A percentile compares a stretch with the other conserved stretches of the same genome.
Evolutionary conservation across 257 asterid genomes (phyloP).

Genomic region (Echium plantagineum): DNA sequence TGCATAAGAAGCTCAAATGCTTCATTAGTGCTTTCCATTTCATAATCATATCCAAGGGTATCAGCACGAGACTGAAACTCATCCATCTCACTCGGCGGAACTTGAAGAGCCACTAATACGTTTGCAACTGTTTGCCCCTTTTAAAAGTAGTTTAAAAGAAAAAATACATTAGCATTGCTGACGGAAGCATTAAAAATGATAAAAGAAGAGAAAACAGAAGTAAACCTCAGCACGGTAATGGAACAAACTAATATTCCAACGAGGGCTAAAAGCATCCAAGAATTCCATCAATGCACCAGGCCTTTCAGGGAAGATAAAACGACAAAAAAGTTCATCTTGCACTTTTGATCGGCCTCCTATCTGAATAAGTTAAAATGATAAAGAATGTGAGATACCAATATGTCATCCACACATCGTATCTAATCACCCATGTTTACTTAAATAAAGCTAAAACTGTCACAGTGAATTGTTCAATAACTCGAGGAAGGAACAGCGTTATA

Average conservation of each 20-base stretch:
- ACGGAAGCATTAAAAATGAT: neutral
- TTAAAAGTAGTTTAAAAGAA: neutral
- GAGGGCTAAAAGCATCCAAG: conserved; percentile 80
- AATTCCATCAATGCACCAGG: conserved; percentile 88
- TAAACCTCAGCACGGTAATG: conserved; percentile 90
- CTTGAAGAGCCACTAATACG: conserved; percentile 90
- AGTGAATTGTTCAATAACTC: neutral
- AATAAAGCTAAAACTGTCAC: neutral
- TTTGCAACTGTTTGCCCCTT: conserved; percentile 96
- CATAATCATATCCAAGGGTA: conserved; percentile 66
- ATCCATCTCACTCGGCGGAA: conserved; percentile 43
- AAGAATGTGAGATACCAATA: neutral
- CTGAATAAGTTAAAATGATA: conserved; percentile 27
- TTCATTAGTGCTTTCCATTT: conserved; percentile 52
- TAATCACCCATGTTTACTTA: neutral
- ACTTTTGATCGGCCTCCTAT: conserved; percentile 87
- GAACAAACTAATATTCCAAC: conserved; percentile 93
- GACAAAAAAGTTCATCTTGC: conserved; percentile 72
- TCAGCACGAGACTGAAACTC: conserved; percentile 56
- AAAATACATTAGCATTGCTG: conserved; percentile 1
- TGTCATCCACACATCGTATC: neutral
- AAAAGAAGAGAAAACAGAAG: neutral
- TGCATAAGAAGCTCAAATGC: conserved; percentile 76
- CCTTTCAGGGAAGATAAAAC: conserved; percentile 81
- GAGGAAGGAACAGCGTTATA: neutral